Evolutionary conservation across 257 asterid species (phyloP).

Genomic region (Solanum peruvianum): DNA sequence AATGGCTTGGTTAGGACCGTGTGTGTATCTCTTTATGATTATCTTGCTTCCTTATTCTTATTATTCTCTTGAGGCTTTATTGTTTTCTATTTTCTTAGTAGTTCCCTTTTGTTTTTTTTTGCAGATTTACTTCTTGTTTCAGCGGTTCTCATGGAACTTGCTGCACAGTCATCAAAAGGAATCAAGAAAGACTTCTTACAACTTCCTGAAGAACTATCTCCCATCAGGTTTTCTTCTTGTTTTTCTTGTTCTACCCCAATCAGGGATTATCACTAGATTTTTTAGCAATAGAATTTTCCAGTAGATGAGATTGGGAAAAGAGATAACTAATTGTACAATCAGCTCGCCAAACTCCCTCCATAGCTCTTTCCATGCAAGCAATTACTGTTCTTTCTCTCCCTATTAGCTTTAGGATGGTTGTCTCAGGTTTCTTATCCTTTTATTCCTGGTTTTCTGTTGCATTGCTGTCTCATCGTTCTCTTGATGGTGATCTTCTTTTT

Average conservation of each 20-base stretch:
- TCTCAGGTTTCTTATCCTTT: background rate
- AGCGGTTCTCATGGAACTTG: conserved; percentile 89
- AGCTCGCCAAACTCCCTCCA: background rate
- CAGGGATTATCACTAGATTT: background rate
- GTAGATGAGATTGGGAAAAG: background rate
- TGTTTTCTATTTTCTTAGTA: background rate
- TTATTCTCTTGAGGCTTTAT: background rate
- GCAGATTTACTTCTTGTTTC: conserved; percentile 89
- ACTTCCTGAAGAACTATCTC: conserved; percentile 55
- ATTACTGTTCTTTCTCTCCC: background rate
- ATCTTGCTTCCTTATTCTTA: background rate
- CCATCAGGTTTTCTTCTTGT: conserved; percentile 47
- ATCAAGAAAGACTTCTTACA: conserved; percentile 46
- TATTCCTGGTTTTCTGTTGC: background rate
- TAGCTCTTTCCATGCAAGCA: background rate
- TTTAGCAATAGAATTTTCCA: background rate
- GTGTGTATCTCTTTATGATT: conserved; percentile 29
- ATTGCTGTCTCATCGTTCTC: background rate
- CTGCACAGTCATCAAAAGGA: conserved; percentile 79
- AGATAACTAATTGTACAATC: background rate
- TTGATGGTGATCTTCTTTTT: background rate
- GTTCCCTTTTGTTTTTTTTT: conserved; percentile 6
- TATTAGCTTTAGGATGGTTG: background rate
- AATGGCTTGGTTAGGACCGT: conserved; percentile 98
- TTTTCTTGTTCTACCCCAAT: background rate